A percentile compares a stretch with the other conserved stretches of the same genome.
Evolutionary conservation across 2,329 filamentous ascomycete genomes (phyloP).

Genomic region (Lachnellula suecica): DNA sequence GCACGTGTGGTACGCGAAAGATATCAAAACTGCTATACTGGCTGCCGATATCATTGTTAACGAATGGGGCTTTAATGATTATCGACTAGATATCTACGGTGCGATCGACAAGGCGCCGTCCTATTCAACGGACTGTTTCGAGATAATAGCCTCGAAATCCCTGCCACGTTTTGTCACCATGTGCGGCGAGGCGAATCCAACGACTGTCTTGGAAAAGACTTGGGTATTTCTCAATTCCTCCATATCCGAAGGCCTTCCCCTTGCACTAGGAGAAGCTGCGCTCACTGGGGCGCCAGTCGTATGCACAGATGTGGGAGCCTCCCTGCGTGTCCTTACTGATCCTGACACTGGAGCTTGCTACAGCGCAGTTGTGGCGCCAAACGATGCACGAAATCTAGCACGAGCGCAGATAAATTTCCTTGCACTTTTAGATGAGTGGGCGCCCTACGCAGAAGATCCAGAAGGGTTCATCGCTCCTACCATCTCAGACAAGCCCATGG

Average conservation of each 20-base stretch:
- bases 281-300: conserved; percentile 55
- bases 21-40: conserved; percentile 63
- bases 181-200: conserved; percentile 42
- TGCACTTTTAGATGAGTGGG: conserved; percentile 61
- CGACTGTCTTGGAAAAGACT: conserved; percentile 38
- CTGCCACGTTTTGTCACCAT: conserved; percentile 24
- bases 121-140: conserved; percentile 58
- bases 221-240: conserved; percentile 58
- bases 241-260: conserved; percentile 53
- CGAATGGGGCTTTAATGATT: conserved; percentile 64
- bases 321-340: conserved; percentile 54
- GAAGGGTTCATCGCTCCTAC: conserved; percentile 23
- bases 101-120: conserved; percentile 62
- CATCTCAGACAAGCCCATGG: conserved; percentile 46
- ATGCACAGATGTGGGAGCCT: conserved; percentile 56
- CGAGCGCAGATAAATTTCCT: conserved; percentile 62
- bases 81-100: conserved; percentile 61
- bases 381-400: conserved; percentile 59
- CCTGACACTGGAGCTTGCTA: conserved; percentile 48
- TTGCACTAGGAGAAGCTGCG: conserved; percentile 58
- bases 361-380: conserved; percentile 63
- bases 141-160: conserved; percentile 32
- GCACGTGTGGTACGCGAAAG: conserved; percentile 55
- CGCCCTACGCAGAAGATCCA: conserved; percentile 48
- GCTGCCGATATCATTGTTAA: conserved; percentile 66